Percentiles rank a stretch among this genome's conserved stretches.
Evolutionary conservation across 1,284 basidiomycete species (phyloP).

Genomic region (Ganoderma boninense): DNA sequence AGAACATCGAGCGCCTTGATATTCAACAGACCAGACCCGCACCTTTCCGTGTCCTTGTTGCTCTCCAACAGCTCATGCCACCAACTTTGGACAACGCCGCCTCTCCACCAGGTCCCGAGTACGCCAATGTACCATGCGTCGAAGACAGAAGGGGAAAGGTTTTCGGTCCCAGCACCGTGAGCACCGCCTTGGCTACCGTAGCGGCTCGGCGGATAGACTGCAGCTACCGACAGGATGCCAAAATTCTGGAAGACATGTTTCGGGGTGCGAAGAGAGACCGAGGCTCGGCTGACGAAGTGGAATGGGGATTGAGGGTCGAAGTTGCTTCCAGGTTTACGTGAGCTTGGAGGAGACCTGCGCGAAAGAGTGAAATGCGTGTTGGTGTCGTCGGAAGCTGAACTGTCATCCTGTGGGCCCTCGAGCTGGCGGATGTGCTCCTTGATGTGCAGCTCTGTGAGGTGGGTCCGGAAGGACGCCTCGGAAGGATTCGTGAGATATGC

Average conservation of each 20-base stretch:
- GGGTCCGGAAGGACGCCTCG: conserved; percentile 91
- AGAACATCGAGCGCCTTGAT: conserved; percentile 74
- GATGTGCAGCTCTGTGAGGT: conserved; percentile 95
- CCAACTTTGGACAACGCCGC: conserved; percentile 75
- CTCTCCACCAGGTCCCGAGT: conserved; percentile 90
- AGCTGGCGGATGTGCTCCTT: conserved; percentile 91
- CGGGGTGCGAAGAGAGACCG: conserved; percentile 93
- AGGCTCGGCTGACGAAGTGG: conserved; percentile 91
- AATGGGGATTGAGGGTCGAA: conserved; percentile 63
- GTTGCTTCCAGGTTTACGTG: conserved; percentile 31
- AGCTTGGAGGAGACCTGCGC: conserved; percentile 42
- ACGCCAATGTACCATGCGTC: conserved; percentile 89
- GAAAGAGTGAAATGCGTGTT: conserved; percentile 46
- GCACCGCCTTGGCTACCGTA: conserved; percentile 38
- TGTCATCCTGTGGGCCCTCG: conserved; percentile 64
- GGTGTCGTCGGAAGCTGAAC: conserved; percentile 43
- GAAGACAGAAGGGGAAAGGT: conserved; percentile 61
- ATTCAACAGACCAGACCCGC: conserved; percentile 75
- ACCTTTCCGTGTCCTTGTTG: conserved; percentile 75
- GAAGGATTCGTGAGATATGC: conserved; percentile 95
- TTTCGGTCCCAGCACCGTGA: conserved; percentile 40
- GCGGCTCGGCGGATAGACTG: conserved; percentile 62
- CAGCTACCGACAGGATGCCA: conserved; percentile 87
- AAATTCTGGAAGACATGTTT: conserved; percentile 88
- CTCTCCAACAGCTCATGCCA: conserved; percentile 70